phyloP scores from a whole-genome alignment of 768 basidiomycete species.

The Cystobasidium ongulense region DNA sequence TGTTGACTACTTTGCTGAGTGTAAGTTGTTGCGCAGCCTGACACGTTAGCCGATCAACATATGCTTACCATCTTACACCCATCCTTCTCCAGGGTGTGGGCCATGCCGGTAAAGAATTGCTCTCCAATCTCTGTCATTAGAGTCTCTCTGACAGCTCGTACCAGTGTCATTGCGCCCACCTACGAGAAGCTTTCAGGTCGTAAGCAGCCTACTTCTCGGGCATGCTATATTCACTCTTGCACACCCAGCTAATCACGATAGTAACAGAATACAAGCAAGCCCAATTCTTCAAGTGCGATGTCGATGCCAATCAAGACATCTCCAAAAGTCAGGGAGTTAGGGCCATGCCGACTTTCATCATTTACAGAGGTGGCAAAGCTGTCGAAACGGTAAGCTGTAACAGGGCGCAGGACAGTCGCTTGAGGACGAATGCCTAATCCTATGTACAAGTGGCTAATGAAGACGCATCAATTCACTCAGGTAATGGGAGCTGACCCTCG shows the following conservation, averaged over 20 bases:
- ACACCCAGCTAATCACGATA: too few species aligned
- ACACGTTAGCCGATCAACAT: not conserved
- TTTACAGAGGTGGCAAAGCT: slow-evolving; percentile 26
- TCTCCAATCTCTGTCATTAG: not conserved
- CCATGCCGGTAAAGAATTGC: not conserved
- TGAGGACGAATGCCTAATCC: not conserved
- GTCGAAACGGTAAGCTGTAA: slow-evolving; percentile 4
- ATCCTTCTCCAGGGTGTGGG: slow-evolving; percentile 8
- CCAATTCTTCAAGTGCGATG: slow-evolving; percentile 64
- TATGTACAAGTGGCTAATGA: not conserved
- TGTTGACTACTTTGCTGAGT: slow-evolving; percentile 26
- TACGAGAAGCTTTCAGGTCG: slow-evolving; percentile 61
- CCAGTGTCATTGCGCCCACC: slow-evolving; percentile 69
- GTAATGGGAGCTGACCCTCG: slow-evolving; percentile 23
- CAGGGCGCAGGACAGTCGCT: not conserved
- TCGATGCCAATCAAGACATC: slow-evolving; percentile 65
- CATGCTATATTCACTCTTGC: not conserved
- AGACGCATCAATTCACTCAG: not conserved
- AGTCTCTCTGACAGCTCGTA: slow-evolving; percentile 53
- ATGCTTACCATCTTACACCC: not conserved
- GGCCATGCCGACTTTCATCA: slow-evolving; percentile 53
- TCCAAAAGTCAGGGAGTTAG: slow-evolving; percentile 57
- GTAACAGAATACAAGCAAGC: slow-evolving; percentile 54
- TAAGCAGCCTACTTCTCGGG: not conserved
- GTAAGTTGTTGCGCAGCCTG: not conserved